Evolutionary conservation across 2,329 filamentous ascomycete genomes (phyloP).

Genomic region (Diaporthe aspalathi): DNA sequence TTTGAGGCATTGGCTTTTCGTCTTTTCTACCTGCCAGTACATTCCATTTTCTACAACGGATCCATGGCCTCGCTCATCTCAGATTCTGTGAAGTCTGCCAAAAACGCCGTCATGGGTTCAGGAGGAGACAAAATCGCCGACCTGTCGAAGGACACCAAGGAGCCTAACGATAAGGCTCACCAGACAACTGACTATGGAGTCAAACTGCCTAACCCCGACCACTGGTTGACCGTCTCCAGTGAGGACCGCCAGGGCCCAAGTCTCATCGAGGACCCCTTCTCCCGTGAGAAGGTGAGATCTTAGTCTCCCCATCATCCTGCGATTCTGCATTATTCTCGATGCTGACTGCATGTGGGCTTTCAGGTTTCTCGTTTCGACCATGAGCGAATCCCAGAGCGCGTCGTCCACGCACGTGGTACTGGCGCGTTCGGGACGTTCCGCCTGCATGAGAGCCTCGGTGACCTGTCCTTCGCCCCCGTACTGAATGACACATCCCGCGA

Average conservation of each 20-base stretch:
- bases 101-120: constrained; percentile 54
- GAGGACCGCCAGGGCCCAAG: constrained; percentile 73
- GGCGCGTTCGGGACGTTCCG: constrained; percentile 66
- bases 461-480: constrained; percentile 72
- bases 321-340: too few relatives aligned
- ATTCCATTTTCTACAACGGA: not conserved
- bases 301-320: not conserved
- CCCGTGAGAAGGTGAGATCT: constrained; percentile 73
- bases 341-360: not conserved
- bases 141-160: constrained; percentile 67
- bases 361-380: constrained; percentile 81
- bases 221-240: constrained; percentile 77
- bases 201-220: constrained; percentile 78
- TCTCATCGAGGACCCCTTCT: constrained; percentile 78
- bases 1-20: not conserved
- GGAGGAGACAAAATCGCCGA: constrained; percentile 69
- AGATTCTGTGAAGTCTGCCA: constrained; percentile 51
- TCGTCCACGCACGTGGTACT: constrained; percentile 49
- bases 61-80: constrained; percentile 44
- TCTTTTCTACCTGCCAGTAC: not conserved
- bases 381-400: constrained; percentile 52
- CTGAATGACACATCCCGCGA: constrained; percentile 71
- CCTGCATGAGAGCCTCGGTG: constrained; percentile 70
- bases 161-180: constrained; percentile 67
- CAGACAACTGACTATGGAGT: constrained; percentile 84